Conservation (phyloP, 2,329 filamentous ascomycete species). For the Davidsoniella neocaledoniae region DNA sequence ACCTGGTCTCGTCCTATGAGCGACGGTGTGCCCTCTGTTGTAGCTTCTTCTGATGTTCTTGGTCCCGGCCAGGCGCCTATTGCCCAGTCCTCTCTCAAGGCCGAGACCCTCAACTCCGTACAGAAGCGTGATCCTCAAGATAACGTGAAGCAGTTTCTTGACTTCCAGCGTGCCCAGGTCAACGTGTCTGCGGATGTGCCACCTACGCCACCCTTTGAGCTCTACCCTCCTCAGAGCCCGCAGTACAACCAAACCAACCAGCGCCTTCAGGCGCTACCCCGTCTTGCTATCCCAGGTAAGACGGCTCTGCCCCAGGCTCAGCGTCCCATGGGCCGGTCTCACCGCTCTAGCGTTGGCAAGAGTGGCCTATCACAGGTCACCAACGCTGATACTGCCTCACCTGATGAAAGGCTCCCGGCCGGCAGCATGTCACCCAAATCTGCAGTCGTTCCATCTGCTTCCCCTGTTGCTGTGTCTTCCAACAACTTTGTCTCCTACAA, state of each 20-base stretch:
- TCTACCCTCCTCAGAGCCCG: constrained; percentile 27
- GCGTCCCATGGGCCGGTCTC: constrained; percentile 14
- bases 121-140: constrained; percentile 70
- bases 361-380: constrained; percentile 9
- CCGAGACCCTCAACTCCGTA: constrained; percentile 53
- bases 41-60: constrained; percentile 81
- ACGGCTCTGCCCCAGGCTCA: constrained; percentile 15
- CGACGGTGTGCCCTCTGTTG: constrained; percentile 62
- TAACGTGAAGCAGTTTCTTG: constrained; percentile 80
- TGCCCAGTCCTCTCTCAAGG: constrained; percentile 49
- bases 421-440: background rate
- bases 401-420: too few relatives aligned
- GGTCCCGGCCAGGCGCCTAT: constrained; percentile 49
- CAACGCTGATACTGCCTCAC: constrained; percentile 1
- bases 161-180: constrained; percentile 52
- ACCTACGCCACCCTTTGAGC: constrained; percentile 52
- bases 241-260: constrained; percentile 25
- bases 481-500: constrained; percentile 30
- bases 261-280: constrained; percentile 42
- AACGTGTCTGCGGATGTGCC: constrained; percentile 37
- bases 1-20: constrained; percentile 37
- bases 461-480: constrained; percentile 15
- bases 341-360: constrained; percentile 2
- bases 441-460: constrained; percentile 23
- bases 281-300: constrained; percentile 39